Evolutionary conservation across 2,329 filamentous ascomycete genomes (phyloP).

Genomic region (Alternaria solani): DNA sequence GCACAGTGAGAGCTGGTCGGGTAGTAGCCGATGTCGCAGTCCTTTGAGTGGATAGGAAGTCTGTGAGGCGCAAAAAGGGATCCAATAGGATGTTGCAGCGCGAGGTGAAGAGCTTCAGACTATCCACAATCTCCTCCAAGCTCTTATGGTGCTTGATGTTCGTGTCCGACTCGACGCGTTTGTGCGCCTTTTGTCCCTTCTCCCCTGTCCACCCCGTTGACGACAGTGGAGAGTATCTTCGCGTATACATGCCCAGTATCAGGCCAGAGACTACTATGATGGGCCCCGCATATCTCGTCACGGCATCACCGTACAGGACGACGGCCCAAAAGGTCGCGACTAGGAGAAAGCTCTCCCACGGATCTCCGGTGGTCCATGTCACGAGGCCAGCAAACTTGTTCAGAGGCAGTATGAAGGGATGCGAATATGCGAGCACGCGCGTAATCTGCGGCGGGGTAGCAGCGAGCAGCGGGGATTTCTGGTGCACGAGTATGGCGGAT

Average conservation of each 20-base stretch:
- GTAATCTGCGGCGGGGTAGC: constrained; percentile 96
- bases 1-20: constrained; percentile 83
- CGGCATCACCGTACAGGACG: constrained; percentile 83
- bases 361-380: constrained; percentile 92
- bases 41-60: constrained; percentile 89
- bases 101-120: constrained; percentile 85
- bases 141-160: constrained; percentile 88
- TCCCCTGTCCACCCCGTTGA: constrained; percentile 80
- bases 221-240: constrained; percentile 87
- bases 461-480: constrained; percentile 91
- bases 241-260: constrained; percentile 90
- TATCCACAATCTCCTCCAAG: constrained; percentile 95
- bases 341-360: constrained; percentile 96
- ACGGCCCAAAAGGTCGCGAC: constrained; percentile 85
- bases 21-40: constrained; percentile 93
- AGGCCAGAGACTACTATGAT: constrained; percentile 79
- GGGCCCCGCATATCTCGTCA: constrained; percentile 84
- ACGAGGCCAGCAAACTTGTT: constrained; percentile 85
- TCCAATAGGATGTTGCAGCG: constrained; percentile 92
- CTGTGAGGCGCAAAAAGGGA: constrained; percentile 85
- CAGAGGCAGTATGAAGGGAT: constrained; percentile 88
- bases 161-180: constrained; percentile 62
- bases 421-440: constrained; percentile 90
- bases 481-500: constrained; percentile 93
- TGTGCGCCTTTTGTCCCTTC: constrained; percentile 63